Base-by-base conservation (phyloP, 352 stramenopile genomes). In the Pythium aphanidermatum region DNA sequence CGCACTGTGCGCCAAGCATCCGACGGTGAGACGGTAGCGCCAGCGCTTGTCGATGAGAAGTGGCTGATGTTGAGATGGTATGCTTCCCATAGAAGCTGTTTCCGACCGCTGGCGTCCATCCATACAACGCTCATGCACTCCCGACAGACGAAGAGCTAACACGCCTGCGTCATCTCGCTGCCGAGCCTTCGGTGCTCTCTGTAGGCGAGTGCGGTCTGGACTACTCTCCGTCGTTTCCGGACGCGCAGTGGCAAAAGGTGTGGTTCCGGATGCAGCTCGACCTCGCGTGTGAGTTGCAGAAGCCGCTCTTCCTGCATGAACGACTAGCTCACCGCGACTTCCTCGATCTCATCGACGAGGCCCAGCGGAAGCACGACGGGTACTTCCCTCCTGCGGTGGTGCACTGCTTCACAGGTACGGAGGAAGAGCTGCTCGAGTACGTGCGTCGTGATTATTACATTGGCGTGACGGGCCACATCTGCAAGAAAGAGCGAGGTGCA, bases 331-430 rank as follows among this genome's bases (percentile, higher is more conserved):
- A 92, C 56, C 31, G 58, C 20, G 76, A 96, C 49, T 82, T 93
- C 44, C 45, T 94, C 16, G 51, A 63, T 10, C 36, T 92, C 3
- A 70, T 97, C 28, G 65, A 82, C 33, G 55, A 78, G 35, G 67
- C 68, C 23, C 54, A 65, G 7, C n/a, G 32, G 16, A 57, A 78
- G 8, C 60, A 48, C 5, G 25, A 49, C 12, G 68, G 65, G 4
- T 71, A 77, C 26, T 61, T 81, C 20, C 69, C 70, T 0, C 66
- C 73, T 13, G 75, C 77, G 9, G 63, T 95, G 26, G 82, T 97
- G 14, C 89, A 97, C 65, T 97, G 89, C 61, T 97, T 96, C 56
- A 97, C 89, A 12, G 86, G 87, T 14, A 80, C 49, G 0, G 62
- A 65, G 21, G 51, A 70, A 4, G 86, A 96, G 43, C 65, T 94